These are phyloP conservation scores for Monilinia aucupariae DNA, from an alignment of 2,329 filamentous ascomycete genomes.

Conservation along the genomic window DNA sequence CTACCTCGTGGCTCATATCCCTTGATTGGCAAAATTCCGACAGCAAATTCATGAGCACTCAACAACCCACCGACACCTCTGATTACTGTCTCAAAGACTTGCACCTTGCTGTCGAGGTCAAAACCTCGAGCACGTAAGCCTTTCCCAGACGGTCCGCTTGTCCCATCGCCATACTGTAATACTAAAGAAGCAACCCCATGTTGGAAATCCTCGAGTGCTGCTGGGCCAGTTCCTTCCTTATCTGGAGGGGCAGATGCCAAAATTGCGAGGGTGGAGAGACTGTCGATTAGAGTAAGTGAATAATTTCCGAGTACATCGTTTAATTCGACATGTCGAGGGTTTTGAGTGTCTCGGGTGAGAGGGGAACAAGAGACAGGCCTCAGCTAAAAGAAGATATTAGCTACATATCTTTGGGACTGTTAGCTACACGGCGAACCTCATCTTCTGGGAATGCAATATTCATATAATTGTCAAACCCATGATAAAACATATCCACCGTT, in stretches of 20 bases:
- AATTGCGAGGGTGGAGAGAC: conserved; percentile 87
- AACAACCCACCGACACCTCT: conserved; percentile 84
- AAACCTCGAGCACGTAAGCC: conserved; percentile 76
- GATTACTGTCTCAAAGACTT: conserved; percentile 98
- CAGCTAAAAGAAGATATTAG: conserved; percentile 46
- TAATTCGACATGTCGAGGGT: conserved; percentile 75
- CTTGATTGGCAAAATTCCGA: conserved; percentile 80
- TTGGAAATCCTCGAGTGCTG: conserved; percentile 71
- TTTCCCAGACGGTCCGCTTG: conserved; percentile 58
- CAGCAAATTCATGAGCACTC: conserved; percentile 88
- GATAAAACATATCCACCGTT: conserved; percentile 82
- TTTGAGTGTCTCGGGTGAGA: conserved; percentile 73
- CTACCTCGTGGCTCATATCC: conserved; percentile 58
- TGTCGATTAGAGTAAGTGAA: conserved; percentile 91
- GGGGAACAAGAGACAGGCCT: conserved; percentile 80
- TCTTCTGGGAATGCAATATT: conserved; percentile 90
- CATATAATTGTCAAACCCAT: conserved; percentile 96
- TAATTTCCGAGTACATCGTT: conserved; percentile 98
- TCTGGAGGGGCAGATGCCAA: conserved; percentile 68
- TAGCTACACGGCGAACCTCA: conserved; percentile 51
- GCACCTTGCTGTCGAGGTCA: conserved; percentile 94
- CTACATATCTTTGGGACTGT: neutral
- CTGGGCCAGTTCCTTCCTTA: conserved; percentile 47
- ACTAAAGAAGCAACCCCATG: conserved; percentile 71
- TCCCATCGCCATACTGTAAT: conserved; percentile 80